Conservation (phyloP, 1,284 basidiomycete species). For the Bjerkandera adusta region DNA sequence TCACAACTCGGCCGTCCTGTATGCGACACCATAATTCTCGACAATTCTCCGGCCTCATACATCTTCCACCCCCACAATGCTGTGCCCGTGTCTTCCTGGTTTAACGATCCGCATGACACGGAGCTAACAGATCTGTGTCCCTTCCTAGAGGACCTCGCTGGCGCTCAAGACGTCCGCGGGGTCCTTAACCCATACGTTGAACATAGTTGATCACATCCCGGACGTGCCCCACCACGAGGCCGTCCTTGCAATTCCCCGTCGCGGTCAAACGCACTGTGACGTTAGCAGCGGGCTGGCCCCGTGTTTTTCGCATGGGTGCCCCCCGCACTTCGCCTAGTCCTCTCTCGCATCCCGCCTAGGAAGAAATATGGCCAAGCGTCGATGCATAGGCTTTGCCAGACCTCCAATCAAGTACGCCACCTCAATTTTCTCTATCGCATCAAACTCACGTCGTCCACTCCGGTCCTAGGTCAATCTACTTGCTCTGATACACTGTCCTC, state of each 20-base stretch:
- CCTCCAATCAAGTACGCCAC: no score
- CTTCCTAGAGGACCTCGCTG: constrained; percentile 86
- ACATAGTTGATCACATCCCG: background rate
- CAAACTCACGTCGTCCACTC: no score
- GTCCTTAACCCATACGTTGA: constrained; percentile 60
- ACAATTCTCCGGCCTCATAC: constrained; percentile 98
- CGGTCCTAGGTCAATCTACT: no score
- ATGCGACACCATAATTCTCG: constrained; percentile 92
- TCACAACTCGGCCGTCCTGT: constrained; percentile 95
- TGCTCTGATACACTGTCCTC: constrained; percentile 1
- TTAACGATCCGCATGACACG: constrained; percentile 97
- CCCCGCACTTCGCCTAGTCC: no score
- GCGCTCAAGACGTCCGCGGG: constrained; percentile 88
- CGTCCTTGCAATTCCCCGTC: no score
- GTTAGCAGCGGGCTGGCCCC: no score
- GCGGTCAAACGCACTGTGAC: no score
- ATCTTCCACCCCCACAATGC: constrained; percentile 99
- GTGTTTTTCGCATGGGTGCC: no score
- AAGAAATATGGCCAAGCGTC: no score
- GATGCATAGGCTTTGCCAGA: no score
- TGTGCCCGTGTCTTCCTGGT: constrained; percentile 98
- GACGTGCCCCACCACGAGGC: background rate
- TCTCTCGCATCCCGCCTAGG: no score
- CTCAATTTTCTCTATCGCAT: no score
- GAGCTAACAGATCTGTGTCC: constrained; percentile 93